A percentile compares a stretch with the other conserved stretches of the same genome.
These are phyloP conservation scores for Diaporthe citriasiana DNA, from an alignment of 2,329 filamentous ascomycete genomes.

Conservation along the genomic window DNA sequence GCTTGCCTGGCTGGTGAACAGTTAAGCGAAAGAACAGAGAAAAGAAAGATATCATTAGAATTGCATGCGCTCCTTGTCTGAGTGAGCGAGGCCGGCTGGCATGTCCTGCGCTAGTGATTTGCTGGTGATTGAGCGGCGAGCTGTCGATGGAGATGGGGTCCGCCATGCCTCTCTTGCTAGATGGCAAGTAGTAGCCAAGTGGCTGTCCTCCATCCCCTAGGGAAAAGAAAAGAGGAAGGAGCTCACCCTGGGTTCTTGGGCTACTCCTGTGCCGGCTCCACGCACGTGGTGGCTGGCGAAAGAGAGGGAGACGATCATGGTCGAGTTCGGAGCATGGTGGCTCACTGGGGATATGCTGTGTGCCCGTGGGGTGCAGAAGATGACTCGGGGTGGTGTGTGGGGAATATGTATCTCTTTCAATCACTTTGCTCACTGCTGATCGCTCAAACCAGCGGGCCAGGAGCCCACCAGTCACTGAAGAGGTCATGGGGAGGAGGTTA, in stretches of 20 bases:
- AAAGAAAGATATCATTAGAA: constrained; percentile 23
- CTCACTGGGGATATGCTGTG: neutral
- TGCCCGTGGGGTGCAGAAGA: neutral
- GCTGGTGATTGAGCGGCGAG: neutral
- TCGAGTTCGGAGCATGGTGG: neutral
- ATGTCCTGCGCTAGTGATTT: neutral
- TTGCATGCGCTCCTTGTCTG: neutral
- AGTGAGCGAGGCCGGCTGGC: neutral
- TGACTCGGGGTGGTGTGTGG: neutral
- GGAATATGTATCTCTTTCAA: neutral
- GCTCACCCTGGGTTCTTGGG: neutral
- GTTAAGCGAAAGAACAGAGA: constrained; percentile 16
- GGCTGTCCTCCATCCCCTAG: neutral
- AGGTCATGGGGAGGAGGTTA: no score
- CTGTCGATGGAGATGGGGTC: neutral
- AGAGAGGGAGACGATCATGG: neutral
- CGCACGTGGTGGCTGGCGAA: neutral
- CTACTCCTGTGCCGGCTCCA: neutral
- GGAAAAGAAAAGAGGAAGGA: neutral
- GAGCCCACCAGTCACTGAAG: no score
- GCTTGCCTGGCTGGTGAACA: neutral
- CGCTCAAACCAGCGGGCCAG: no score
- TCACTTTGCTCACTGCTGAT: neutral
- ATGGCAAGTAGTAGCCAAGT: neutral
- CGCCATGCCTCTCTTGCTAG: neutral